Evolutionary conservation across 257 asterid genomes (phyloP).

Genomic region (Fraxinus anomala): DNA sequence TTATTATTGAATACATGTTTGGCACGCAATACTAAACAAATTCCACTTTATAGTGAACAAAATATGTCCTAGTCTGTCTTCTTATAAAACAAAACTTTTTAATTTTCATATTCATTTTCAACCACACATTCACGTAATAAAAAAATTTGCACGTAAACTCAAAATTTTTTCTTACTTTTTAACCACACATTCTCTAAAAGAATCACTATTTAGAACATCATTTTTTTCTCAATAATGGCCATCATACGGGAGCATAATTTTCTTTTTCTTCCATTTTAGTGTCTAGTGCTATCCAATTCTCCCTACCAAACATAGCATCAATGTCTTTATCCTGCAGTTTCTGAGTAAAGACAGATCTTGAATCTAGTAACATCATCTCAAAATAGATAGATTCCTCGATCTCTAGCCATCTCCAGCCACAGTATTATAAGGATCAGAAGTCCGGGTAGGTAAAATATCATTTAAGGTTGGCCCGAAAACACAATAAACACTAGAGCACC

Average conservation of each 20-base stretch:
- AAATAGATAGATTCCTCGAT: conserved; percentile 20
- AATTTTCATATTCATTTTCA: too few relatives aligned
- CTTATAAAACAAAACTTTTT: too few relatives aligned
- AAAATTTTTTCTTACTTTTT: too few relatives aligned
- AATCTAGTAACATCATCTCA: conserved; percentile 30
- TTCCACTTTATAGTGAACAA: not conserved
- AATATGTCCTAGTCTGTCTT: too few relatives aligned
- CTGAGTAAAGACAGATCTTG: conserved; percentile 24
- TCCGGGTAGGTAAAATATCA: not conserved
- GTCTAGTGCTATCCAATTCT: not conserved
- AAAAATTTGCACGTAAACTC: too few relatives aligned
- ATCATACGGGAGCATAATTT: too few relatives aligned
- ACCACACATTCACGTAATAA: too few relatives aligned
- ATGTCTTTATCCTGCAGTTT: not conserved
- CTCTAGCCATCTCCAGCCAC: not conserved
- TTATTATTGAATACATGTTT: not conserved
- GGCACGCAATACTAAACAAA: too few relatives aligned
- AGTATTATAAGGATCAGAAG: conserved; percentile 31
- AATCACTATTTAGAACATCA: too few relatives aligned
- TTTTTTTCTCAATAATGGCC: too few relatives aligned
- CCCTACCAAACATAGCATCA: not conserved
- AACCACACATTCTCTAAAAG: too few relatives aligned
- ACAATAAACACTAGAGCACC: conserved; percentile 1
- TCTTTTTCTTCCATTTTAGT: not conserved
- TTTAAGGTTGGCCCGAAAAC: conserved; percentile 26